Base-by-base conservation (phyloP, 345 rosid genomes). In the Euphorbia pulcherrima region DNA sequence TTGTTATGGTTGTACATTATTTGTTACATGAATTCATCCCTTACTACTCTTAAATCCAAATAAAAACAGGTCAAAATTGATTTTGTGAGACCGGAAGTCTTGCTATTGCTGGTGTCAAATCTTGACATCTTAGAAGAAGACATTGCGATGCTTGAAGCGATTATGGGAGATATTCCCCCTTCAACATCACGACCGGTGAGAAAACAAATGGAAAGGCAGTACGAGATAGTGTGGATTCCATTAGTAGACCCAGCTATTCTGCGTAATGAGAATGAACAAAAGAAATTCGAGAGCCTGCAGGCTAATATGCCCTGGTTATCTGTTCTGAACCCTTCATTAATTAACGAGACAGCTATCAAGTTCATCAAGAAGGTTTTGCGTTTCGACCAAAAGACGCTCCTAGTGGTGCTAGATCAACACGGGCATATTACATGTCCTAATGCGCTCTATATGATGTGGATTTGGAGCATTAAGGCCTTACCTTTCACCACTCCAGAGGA, bases 151-250 rank as follows among this genome's bases (percentile, higher is more conserved):
- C 18, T 66, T 18, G n/a, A 46, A 33, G 16, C 54, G 28, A 66
- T 53, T 14, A n/a, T 30, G 18, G 21, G 29, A 5, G 59, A 10
- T 8, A 50, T 35, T 11, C 21, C 50, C 13, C 2, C 17, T 12
- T 12, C 50, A 44, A 44, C 50, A 44, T 11, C 50, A 23, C 13
- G 13, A 24, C 23, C 41, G 10, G 44, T 60, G 48, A 28, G 46
- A 29, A 48, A 35, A 26, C 30, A 18, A 20, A 11, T 12, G 9
- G 27, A 58, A 8, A 57, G 44, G 18, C 26, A 11, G 8, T 68
- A 40, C 29, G 72, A 59, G 72, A 29, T 68, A 3, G 58, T 68
- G 13, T 68, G 72, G 72, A 7, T 68, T 12, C 72, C 65, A 44
- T 21, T 68, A 40, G 46, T 47, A 33, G 65, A 68, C 24, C 40